A percentile compares a stretch with the other conserved stretches of the same genome.
Conservation (phyloP, 108 stramenopile genomes). For the Cyclotella choctawhatcheeana region DNA sequence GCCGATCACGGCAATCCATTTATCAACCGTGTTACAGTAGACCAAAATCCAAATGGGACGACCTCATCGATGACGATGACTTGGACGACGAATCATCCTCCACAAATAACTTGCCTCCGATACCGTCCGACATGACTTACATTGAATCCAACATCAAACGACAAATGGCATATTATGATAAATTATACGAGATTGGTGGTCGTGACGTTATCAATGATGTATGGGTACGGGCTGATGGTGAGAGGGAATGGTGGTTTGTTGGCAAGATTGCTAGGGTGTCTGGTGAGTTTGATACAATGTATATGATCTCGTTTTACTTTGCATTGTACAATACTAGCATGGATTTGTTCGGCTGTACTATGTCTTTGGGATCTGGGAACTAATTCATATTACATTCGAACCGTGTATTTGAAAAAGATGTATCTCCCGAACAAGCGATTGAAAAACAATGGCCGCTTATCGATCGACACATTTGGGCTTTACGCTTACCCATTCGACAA, state of each 20-base stretch:
- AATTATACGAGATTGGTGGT: constrained; percentile 64
- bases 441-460: constrained; percentile 78
- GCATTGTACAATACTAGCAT: no score
- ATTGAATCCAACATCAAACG: constrained; percentile 62
- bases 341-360: no score
- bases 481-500: constrained; percentile 56
- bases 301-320: no score
- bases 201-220: constrained; percentile 72
- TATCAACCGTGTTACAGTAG: no score
- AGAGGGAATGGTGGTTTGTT: constrained; percentile 65
- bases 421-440: constrained; percentile 66
- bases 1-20: no score
- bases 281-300: constrained; percentile 16
- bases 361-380: no score
- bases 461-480: constrained; percentile 68
- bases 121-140: constrained; percentile 87
- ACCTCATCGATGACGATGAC: constrained; percentile 56
- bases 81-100: constrained; percentile 12
- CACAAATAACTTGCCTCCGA: constrained; percentile 23
- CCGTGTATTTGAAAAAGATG: constrained; percentile 36
- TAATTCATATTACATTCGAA: no score
- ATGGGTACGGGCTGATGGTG: constrained; percentile 59
- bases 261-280: constrained; percentile 78
- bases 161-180: constrained; percentile 56
- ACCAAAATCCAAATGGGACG: constrained; percentile 59